phyloP scores from a whole-genome alignment of 371 early-diverging fungal species.

The Apophysomyces elegans region DNA sequence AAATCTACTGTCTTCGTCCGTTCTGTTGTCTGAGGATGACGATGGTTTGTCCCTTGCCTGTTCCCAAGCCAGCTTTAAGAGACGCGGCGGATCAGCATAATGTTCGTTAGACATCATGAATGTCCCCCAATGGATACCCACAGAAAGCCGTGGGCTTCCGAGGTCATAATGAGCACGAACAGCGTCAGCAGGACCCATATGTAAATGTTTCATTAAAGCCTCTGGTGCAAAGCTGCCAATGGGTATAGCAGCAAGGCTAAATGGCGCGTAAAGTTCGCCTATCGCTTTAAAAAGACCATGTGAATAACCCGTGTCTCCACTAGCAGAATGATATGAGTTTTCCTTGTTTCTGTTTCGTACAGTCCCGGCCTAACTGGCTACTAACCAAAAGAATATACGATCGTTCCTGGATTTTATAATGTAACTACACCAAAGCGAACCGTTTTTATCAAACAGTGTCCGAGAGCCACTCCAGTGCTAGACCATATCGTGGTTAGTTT shows the following conservation, averaged over 20 bases:
- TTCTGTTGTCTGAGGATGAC: constrained; percentile 4
- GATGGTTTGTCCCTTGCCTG: constrained; percentile 11
- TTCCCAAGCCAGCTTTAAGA: constrained; percentile 40
- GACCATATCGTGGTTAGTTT: neutral
- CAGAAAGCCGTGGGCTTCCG: constrained; percentile 38
- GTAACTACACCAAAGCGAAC: constrained; percentile 65
- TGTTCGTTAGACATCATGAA: constrained; percentile 72
- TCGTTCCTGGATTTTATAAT: constrained; percentile 47
- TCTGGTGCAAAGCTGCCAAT: constrained; percentile 62
- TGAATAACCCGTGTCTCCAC: constrained; percentile 68
- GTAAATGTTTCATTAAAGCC: constrained; percentile 50
- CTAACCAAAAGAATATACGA: constrained; percentile 61
- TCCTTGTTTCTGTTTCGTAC: neutral
- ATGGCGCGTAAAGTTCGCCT: constrained; percentile 53
- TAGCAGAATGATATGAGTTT: constrained; percentile 10
- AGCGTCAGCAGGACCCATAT: constrained; percentile 64
- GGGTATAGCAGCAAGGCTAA: constrained; percentile 61
- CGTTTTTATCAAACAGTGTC: constrained; percentile 57
- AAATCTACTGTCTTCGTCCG: constrained; percentile 23
- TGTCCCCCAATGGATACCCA: constrained; percentile 68
- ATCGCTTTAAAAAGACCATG: constrained; percentile 60
- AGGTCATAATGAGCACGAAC: constrained; percentile 56
- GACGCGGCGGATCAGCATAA: constrained; percentile 64
- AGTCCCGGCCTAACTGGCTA: too few species aligned
- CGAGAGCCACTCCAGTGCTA: constrained; percentile 61